Evolutionary conservation across 768 basidiomycete species (phyloP), one percentile per base, ranked within the genome.

Genomic region (Cystofilobasidium ferigula): DNA sequence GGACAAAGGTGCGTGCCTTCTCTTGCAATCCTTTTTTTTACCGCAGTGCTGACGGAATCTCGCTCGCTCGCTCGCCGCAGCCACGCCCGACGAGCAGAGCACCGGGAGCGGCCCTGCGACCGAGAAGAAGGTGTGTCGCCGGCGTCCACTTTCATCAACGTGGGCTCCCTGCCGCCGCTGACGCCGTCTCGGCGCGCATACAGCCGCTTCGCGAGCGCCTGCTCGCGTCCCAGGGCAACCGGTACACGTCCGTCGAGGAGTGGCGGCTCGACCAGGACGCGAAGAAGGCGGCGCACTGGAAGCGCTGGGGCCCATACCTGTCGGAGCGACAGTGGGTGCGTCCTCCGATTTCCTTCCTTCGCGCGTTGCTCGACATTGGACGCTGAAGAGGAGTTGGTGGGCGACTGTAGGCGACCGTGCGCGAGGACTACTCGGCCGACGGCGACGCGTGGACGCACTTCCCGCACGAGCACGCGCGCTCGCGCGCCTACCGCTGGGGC

Each of bases 241-340:
- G 45, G 22, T 62, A 51, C 42, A 62, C 61, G n/a, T 48, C 45
- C 1, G 61, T 62, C 36, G 61, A 62, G 30, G 61, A 62, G 34
- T 62, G 61, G 61, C 61, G 73, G 48, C 82, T 99, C n/a, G 78
- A 84, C 57, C 87, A 97, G 72, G 89, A 91, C 70, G 85, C 82
- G 65, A 79, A 80, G 58, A 86, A 83, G 70, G 85, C 89, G 70
- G 81, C 81, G 58, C 93, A 98, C 76, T 99, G 95, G 95, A 98
- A 98, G 78, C 82, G 89, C 71, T 98, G 94, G 94, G 95, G 95
- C 24, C 95, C 95, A 20, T 99, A 99, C 79, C 82, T 99, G 61
- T 86, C 86, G 66, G 95, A 99, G 77, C 82, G 95, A 66, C 95
- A 98, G 80, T 99, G 95, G 95, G 94, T 90, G 69, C 70, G 86